Evolutionary conservation across 2,329 filamentous ascomycete genomes (phyloP).

Genomic region (Sarocladium oryzae): DNA sequence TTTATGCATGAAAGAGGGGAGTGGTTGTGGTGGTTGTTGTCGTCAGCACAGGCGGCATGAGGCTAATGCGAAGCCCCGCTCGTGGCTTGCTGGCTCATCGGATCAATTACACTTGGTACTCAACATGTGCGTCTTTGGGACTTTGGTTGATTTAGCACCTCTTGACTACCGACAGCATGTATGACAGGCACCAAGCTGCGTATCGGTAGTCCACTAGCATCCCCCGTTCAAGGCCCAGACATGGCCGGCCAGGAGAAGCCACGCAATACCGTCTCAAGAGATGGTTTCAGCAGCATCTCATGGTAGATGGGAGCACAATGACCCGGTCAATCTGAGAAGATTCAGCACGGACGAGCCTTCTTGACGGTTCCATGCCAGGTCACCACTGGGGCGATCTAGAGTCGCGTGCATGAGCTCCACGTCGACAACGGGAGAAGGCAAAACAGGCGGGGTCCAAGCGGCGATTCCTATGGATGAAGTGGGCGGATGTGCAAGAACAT

Average conservation of each 20-base stretch:
- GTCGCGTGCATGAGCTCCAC: conserved; percentile 7
- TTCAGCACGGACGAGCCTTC: background rate
- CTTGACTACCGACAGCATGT: background rate
- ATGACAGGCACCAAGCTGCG: no score
- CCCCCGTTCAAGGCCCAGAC: background rate
- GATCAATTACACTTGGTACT: background rate
- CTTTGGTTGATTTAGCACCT: conserved; percentile 6
- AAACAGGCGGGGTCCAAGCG: background rate
- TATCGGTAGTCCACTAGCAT: no score
- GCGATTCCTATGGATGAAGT: background rate
- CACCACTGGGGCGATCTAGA: background rate
- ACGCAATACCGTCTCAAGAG: no score
- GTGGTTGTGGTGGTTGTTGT: conserved; percentile 1
- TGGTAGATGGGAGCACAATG: no score
- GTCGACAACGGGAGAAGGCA: background rate
- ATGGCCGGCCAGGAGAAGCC: no score
- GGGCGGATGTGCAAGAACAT: background rate
- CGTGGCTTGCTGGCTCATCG: background rate
- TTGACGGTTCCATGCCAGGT: background rate
- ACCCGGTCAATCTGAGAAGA: no score
- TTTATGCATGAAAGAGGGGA: background rate
- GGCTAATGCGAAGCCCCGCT: conserved; percentile 5
- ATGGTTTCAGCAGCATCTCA: no score
- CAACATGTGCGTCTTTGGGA: background rate
- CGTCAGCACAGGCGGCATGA: conserved; percentile 7